Evolutionary conservation across 208 protist species (phyloP), one percentile per base, ranked within the genome.

Genomic region (Borovskyia barvae): DNA sequence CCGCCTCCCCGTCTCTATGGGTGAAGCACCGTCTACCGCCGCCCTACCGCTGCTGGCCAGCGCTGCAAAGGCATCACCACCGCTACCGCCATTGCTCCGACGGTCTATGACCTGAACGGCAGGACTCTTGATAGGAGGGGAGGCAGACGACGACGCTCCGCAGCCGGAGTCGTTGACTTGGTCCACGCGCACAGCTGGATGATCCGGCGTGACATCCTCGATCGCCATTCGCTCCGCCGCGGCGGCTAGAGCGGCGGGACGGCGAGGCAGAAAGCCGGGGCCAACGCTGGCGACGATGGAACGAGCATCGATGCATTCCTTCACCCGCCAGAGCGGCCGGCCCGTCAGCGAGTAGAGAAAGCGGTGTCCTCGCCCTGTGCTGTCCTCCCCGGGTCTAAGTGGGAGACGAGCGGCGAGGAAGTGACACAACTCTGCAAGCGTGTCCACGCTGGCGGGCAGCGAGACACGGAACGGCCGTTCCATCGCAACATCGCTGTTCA

Each of bases 311-410:
- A 82, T 9, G 58, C 80, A 93, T 55, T 88, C 87, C 49, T 58
- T 55, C 22, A 90, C 87, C 6, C 79, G 79, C 81, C 83, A 90
- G 11, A 93, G 76, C 12, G 87, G 81, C 49, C 71, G 77, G 19
- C 87, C 87, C 1, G 43, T 43, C 7, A 83, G 24, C 9, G 70
- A 77, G 72, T 93, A 93, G 5, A 90, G 72, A 53, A 93, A 93
- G 24, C 83, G 80, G 53, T 85, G 85, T 7, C 87, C 73, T 3
- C 59, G 47, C 0, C 66, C 75, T 9, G 48, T 47, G 29, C 54
- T 32, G 33, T 74, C 68, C 5, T 64, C 55, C 19, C 45, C 65
- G 0, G 49, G 67, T 1, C 69, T 63, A 0, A 53, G 68, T 7
- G 81, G 65, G 14, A 93, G 69, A 8, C 63, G 50, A 3, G 29